Evolutionary conservation across 2,329 filamentous ascomycete genomes (phyloP).

Genomic region (Aciculosporium take): DNA sequence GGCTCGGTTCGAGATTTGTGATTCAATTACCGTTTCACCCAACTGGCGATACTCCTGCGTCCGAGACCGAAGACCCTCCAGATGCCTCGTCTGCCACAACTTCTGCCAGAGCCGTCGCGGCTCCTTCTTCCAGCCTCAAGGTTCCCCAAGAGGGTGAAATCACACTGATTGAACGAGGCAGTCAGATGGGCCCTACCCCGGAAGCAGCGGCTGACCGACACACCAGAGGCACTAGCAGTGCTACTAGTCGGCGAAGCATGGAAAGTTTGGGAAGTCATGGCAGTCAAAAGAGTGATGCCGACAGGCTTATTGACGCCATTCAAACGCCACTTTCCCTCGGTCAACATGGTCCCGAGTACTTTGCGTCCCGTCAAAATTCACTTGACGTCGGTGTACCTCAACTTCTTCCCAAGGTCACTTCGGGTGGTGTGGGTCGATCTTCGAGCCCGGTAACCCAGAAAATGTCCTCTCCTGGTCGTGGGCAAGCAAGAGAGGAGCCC

Average conservation of each 20-base stretch:
- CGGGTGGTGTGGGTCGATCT: slow-evolving; percentile 7
- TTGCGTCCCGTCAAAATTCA: slow-evolving; percentile 8
- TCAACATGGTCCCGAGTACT: slow-evolving; percentile 21
- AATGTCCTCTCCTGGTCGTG: not conserved
- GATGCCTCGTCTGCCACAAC: slow-evolving; percentile 4
- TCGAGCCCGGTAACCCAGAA: slow-evolving; percentile 7
- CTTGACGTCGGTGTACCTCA: slow-evolving; percentile 6
- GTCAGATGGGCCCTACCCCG: slow-evolving; percentile 9
- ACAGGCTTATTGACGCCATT: slow-evolving; percentile 58
- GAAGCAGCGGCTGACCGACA: slow-evolving; percentile 7
- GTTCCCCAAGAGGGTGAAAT: slow-evolving; percentile 36
- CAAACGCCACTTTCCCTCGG: slow-evolving; percentile 40
- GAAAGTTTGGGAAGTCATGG: slow-evolving; percentile 26
- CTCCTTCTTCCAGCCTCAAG: slow-evolving; percentile 13
- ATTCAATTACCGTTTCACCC: slow-evolving; percentile 65
- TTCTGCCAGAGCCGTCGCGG: slow-evolving; percentile 7
- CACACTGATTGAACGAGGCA: slow-evolving; percentile 41
- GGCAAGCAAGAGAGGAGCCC: slow-evolving; percentile 10
- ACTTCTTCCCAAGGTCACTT: slow-evolving; percentile 2
- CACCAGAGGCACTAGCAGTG: slow-evolving; percentile 9
- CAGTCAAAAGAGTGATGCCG: slow-evolving; percentile 48
- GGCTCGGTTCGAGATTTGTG: slow-evolving; percentile 69
- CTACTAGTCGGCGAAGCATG: slow-evolving; percentile 19
- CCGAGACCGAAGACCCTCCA: slow-evolving; percentile 5
- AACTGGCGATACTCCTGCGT: slow-evolving; percentile 25